Evolutionary conservation across 2,329 filamentous ascomycete genomes (phyloP).

Genomic region (Colletotrichum truncatum): DNA sequence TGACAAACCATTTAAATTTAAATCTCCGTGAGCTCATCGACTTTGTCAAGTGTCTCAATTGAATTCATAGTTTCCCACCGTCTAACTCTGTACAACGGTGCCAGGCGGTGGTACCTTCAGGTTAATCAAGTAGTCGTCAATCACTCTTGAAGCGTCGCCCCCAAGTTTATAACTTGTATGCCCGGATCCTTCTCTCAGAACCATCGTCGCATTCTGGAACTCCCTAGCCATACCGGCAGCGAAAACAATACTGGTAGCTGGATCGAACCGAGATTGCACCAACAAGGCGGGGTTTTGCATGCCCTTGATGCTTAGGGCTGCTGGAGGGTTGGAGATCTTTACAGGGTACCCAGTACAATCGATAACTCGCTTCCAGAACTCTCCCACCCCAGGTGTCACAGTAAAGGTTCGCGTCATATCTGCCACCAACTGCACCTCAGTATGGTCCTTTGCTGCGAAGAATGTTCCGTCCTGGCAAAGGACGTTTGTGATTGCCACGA

Average conservation of each 20-base stretch:
- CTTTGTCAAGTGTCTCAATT: too few species aligned
- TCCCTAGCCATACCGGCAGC: constrained; percentile 17
- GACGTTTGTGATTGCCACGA: constrained; percentile 6
- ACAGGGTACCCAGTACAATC: constrained; percentile 26
- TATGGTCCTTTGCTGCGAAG: constrained; percentile 11
- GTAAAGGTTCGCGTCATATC: constrained; percentile 18
- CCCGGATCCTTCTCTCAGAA: constrained; percentile 18
- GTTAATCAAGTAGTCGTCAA: constrained; percentile 17
- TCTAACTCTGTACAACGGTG: constrained; percentile 2
- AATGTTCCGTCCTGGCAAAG: constrained; percentile 22
- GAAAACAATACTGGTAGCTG: constrained; percentile 16
- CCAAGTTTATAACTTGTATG: constrained; percentile 18
- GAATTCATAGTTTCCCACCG: too few species aligned
- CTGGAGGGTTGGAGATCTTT: constrained; percentile 13
- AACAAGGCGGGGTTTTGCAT: constrained; percentile 12
- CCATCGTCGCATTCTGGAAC: constrained; percentile 4
- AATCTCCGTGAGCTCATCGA: too few species aligned
- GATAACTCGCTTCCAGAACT: constrained; percentile 21
- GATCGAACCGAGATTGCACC: constrained; percentile 20
- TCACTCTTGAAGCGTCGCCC: constrained; percentile 9
- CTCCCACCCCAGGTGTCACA: constrained; percentile 9
- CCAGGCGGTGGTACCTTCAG: constrained; percentile 10
- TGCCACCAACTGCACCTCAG: constrained; percentile 10
- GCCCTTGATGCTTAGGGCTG: constrained; percentile 2
- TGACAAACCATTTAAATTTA: too few species aligned